phyloP scores from a whole-genome alignment of 352 stramenopile genomes.

The Phytophthora sp. region DNA sequence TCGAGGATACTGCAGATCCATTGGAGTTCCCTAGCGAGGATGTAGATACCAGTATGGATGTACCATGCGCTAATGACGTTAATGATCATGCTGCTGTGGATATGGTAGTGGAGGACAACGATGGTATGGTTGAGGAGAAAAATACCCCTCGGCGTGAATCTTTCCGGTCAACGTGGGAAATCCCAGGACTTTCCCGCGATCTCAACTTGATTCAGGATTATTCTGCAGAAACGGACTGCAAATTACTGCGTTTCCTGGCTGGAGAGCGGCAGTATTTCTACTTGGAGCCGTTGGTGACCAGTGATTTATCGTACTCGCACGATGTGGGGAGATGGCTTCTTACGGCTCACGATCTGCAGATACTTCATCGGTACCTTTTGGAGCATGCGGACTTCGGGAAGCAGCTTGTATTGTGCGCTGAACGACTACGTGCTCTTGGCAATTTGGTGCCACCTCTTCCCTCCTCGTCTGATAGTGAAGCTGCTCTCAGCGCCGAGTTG shows the following conservation, averaged over 20 bases:
- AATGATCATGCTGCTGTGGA: slow-evolving; percentile 2
- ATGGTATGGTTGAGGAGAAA: slow-evolving; percentile 17
- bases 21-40: slow-evolving; percentile 23
- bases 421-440: slow-evolving; percentile 36
- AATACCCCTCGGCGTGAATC: slow-evolving; percentile 31
- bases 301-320: slow-evolving; percentile 5
- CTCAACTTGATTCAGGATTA: slow-evolving; percentile 86
- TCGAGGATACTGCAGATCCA: slow-evolving; percentile 1
- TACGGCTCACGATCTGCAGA: slow-evolving; percentile 43
- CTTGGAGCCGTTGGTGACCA: slow-evolving; percentile 50
- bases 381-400: slow-evolving; percentile 33
- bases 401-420: slow-evolving; percentile 33
- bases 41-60: slow-evolving; percentile 11
- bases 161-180: slow-evolving; percentile 66
- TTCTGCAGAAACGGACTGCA: slow-evolving; percentile 65
- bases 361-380: slow-evolving; percentile 41
- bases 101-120: slow-evolving; percentile 2
- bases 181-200: slow-evolving; percentile 61
- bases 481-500: slow-evolving; percentile 8
- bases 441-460: slow-evolving; percentile 25
- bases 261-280: slow-evolving; percentile 85
- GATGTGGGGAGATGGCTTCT: slow-evolving; percentile 43
- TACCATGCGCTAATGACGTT: neutral
- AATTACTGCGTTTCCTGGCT: slow-evolving; percentile 60
- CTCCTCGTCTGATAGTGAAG: slow-evolving; percentile 3